A percentile compares a stretch with the other conserved stretches of the same genome.
Evolutionary conservation across 2,329 filamentous ascomycete genomes (phyloP).

Genomic region (Ascosphaera acerosa): DNA sequence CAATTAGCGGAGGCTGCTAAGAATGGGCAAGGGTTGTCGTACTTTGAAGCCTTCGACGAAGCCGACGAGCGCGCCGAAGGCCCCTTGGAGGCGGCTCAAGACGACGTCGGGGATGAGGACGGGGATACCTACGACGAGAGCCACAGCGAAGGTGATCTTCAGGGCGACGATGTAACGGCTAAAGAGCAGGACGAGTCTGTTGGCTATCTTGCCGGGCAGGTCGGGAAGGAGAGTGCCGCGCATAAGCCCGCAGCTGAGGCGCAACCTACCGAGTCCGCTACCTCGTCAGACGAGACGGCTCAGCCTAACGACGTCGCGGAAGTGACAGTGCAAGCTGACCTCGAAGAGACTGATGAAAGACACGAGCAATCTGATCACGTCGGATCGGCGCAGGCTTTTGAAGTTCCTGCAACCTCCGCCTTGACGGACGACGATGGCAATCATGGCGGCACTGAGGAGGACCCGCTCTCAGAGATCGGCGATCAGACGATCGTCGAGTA

Average conservation of each 20-base stretch:
- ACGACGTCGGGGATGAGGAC: not conserved
- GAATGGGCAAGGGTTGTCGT: slow-evolving; percentile 31
- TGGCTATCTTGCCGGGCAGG: too few relatives aligned
- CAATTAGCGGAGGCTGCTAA: slow-evolving; percentile 27
- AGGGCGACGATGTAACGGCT: not conserved
- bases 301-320: not conserved
- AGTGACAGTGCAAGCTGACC: not conserved
- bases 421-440: too few relatives aligned
- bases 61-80: slow-evolving; percentile 6
- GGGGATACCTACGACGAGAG: not conserved
- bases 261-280: too few relatives aligned
- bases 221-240: too few relatives aligned
- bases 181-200: not conserved
- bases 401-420: too few relatives aligned
- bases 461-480: not conserved
- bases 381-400: not conserved
- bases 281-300: not conserved
- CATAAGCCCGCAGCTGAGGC: too few relatives aligned
- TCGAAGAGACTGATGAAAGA: not conserved
- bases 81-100: slow-evolving; percentile 2
- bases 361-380: not conserved
- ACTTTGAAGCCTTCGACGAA: slow-evolving; percentile 12
- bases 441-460: not conserved
- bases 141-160: not conserved
- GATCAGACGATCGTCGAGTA: not conserved